Percentiles rank a stretch among this genome's conserved stretches.
These are phyloP conservation scores for Kurtzmaniella fragi DNA, from an alignment of 805 yeast genomes.

Conservation along the genomic window DNA sequence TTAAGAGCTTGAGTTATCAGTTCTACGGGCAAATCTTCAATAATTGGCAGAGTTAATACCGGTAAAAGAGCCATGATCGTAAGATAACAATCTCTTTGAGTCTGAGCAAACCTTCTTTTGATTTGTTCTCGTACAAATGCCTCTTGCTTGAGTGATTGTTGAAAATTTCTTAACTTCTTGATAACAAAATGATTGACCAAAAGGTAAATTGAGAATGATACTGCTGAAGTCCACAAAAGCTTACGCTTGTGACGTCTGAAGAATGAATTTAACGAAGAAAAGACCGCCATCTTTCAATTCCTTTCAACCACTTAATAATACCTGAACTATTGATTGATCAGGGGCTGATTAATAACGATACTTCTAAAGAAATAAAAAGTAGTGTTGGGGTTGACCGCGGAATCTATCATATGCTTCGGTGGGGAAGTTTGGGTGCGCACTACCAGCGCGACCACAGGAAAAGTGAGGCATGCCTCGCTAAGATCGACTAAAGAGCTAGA, in stretches of 20 bases:
- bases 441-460: no score
- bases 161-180: slow-evolving; percentile 34
- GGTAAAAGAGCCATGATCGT: slow-evolving; percentile 82
- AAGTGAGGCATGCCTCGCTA: no score
- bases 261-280: slow-evolving; percentile 35
- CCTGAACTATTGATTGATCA: no score
- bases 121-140: slow-evolving; percentile 46
- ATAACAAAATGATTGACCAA: slow-evolving; percentile 35
- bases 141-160: slow-evolving; percentile 35
- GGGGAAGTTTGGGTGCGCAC: no score
- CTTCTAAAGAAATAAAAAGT: no score
- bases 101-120: slow-evolving; percentile 79
- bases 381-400: no score
- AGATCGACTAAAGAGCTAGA: no score
- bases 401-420: no score
- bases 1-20: slow-evolving; percentile 65
- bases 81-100: slow-evolving; percentile 83
- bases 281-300: slow-evolving; percentile 27
- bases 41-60: slow-evolving; percentile 61
- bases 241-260: slow-evolving; percentile 37
- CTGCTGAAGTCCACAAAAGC: slow-evolving; percentile 27
- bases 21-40: slow-evolving; percentile 64
- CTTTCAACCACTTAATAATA: no score
- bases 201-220: slow-evolving; percentile 31
- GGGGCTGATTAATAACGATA: no score